phyloP scores from a whole-genome alignment of 202 grass and related monocot genomes.

The Bolboschoenoplectus hybrid region DNA sequence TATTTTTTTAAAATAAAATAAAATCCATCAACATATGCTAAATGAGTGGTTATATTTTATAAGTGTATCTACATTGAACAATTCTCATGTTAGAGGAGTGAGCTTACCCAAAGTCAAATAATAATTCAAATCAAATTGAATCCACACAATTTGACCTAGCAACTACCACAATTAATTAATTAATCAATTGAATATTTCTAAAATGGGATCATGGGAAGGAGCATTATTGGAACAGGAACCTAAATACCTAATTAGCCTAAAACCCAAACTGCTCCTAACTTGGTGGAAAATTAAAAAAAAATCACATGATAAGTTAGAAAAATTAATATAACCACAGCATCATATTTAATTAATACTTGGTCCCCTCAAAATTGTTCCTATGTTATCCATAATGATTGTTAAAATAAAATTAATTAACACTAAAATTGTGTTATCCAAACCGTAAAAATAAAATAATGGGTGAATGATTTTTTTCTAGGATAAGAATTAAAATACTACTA shows the following conservation, averaged over 20 bases:
- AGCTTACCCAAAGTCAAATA: not conserved
- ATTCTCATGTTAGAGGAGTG: not conserved
- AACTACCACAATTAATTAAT: not conserved
- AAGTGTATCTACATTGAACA: not conserved
- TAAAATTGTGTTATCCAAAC: not conserved
- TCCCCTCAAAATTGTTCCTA: not conserved
- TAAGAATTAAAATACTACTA: not conserved
- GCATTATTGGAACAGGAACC: not conserved
- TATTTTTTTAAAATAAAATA: too few species aligned
- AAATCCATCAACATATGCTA: too few species aligned
- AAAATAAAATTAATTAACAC: not conserved
- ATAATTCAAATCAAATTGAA: not conserved
- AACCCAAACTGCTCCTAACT: slow-evolving; percentile 5
- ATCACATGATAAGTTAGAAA: not conserved
- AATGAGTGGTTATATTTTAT: not conserved
- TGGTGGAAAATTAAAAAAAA: not conserved
- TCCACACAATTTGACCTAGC: not conserved
- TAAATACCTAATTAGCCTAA: not conserved
- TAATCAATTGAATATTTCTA: too few species aligned
- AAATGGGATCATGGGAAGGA: not conserved
- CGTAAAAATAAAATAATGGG: not conserved
- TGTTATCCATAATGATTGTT: not conserved
- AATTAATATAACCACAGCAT: not conserved
- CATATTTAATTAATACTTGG: not conserved
- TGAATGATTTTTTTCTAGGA: not conserved